These are phyloP conservation scores for Leccinum longicurvipes DNA, from an alignment of 768 basidiomycete genomes.

Conservation along the genomic window DNA sequence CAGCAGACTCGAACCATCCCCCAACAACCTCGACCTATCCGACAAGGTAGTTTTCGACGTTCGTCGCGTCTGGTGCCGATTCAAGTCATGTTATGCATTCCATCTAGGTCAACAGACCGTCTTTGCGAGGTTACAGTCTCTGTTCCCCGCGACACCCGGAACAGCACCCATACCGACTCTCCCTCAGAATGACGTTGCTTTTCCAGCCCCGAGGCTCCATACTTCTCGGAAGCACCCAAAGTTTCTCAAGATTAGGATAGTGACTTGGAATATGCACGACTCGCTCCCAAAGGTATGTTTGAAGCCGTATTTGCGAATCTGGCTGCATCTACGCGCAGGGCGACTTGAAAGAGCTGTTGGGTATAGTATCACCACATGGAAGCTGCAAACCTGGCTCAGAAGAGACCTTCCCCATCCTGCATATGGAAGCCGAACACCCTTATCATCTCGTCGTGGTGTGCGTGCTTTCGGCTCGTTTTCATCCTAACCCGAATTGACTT, in stretches of 20 bases:
- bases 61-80: conserved; percentile 3
- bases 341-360: conserved; percentile 68
- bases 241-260: conserved; percentile 62
- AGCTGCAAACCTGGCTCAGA: conserved; percentile 31
- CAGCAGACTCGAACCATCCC: conserved; percentile 19
- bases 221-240: conserved; percentile 30
- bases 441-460: conserved; percentile 81
- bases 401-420: conserved; percentile 44
- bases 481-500: conserved; percentile 6
- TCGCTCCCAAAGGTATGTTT: conserved; percentile 63
- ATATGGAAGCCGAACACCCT: conserved; percentile 54
- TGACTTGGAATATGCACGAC: conserved; percentile 89
- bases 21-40: conserved; percentile 14
- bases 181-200: conserved; percentile 21
- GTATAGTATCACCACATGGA: conserved; percentile 45
- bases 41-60: conserved; percentile 16
- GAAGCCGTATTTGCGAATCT: neutral
- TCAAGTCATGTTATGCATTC: conserved; percentile 2
- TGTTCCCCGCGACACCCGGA: conserved; percentile 42
- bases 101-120: conserved; percentile 40
- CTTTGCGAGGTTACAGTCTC: conserved; percentile 48
- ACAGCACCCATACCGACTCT: conserved; percentile 17
- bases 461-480: conserved; percentile 25
- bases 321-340: conserved; percentile 44
- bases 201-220: conserved; percentile 21